A percentile compares a stretch with the other conserved stretches of the same genome.
Conservation (phyloP, 2,329 filamentous ascomycete species). For the Stagonosporopsis tanaceti region DNA sequence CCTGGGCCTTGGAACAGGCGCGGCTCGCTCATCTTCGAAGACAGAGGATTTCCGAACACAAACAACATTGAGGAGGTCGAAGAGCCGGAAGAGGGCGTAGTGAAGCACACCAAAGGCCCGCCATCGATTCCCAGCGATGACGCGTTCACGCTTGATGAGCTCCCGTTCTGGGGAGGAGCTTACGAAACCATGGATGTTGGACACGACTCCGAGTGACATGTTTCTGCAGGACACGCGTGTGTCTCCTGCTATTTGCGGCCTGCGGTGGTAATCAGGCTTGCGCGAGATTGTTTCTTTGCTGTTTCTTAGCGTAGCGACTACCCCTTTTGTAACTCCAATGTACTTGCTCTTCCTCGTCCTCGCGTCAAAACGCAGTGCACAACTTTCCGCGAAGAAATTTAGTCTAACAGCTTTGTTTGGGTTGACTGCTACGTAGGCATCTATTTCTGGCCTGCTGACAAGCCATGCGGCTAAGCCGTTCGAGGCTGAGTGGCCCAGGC, state of each 20-base stretch:
- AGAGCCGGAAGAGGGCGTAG: constrained; percentile 45
- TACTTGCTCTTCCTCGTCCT: constrained; percentile 2
- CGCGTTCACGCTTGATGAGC: constrained; percentile 48
- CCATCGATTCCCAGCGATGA: constrained; percentile 51
- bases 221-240: background rate
- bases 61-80: constrained; percentile 50
- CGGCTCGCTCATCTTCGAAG: constrained; percentile 50
- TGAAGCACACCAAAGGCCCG: constrained; percentile 43
- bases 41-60: constrained; percentile 48
- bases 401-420: constrained; percentile 6
- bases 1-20: constrained; percentile 46
- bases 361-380: background rate
- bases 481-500: constrained; percentile 24
- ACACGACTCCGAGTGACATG: constrained; percentile 33
- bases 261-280: constrained; percentile 22
- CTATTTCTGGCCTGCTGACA: constrained; percentile 42
- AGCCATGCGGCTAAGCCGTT: constrained; percentile 21
- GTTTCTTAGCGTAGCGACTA: constrained; percentile 20
- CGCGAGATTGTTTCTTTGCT: constrained; percentile 11
- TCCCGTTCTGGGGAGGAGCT: constrained; percentile 47
- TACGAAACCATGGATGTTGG: constrained; percentile 39
- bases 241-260: background rate
- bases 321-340: constrained; percentile 11
- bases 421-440: constrained; percentile 4
- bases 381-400: background rate